These are phyloP conservation scores for Chaetomiaceae sp. DNA, from an alignment of 2,329 filamentous ascomycete species.

Conservation along the genomic window DNA sequence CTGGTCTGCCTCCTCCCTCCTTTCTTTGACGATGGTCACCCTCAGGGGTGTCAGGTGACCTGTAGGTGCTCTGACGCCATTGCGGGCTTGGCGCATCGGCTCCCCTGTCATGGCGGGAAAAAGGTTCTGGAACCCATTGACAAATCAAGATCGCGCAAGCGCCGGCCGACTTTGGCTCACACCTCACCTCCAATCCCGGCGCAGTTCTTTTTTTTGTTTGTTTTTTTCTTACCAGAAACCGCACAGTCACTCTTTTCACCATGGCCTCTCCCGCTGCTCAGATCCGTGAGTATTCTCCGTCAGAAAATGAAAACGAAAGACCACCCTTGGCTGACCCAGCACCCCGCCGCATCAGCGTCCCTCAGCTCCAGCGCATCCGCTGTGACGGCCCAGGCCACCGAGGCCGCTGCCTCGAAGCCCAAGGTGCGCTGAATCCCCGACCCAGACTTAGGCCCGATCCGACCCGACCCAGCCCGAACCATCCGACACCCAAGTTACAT, in stretches of 20 bases:
- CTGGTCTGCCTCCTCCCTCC: too few species aligned
- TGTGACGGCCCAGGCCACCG: conserved; percentile 6
- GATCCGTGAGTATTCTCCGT: conserved; percentile 27
- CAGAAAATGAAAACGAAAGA: too few species aligned
- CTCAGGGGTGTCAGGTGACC: conserved; percentile 20
- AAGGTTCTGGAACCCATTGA: conserved; percentile 18
- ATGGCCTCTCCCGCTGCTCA: conserved; percentile 30
- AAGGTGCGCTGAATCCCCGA: conserved; percentile 39
- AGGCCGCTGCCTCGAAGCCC: conserved; percentile 32
- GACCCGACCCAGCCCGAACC: background rate
- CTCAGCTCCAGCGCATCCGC: conserved; percentile 12
- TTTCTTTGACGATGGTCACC: conserved; percentile 15
- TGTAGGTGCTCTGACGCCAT: conserved; percentile 17
- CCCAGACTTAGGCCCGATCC: too few species aligned
- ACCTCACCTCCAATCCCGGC: background rate
- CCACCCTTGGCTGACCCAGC: conserved; percentile 9
- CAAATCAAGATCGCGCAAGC: conserved; percentile 20
- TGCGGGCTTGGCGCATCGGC: background rate
- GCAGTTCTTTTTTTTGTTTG: too few species aligned
- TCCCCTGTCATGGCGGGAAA: background rate
- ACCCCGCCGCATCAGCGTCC: conserved; percentile 12
- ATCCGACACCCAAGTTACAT: background rate
- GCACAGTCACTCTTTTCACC: conserved; percentile 14
- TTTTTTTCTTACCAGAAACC: background rate
- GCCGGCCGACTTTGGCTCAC: background rate